Evolutionary conservation across 257 asterid genomes (phyloP), one percentile per base, ranked within the genome.

Genomic region (Salvia splendens): DNA sequence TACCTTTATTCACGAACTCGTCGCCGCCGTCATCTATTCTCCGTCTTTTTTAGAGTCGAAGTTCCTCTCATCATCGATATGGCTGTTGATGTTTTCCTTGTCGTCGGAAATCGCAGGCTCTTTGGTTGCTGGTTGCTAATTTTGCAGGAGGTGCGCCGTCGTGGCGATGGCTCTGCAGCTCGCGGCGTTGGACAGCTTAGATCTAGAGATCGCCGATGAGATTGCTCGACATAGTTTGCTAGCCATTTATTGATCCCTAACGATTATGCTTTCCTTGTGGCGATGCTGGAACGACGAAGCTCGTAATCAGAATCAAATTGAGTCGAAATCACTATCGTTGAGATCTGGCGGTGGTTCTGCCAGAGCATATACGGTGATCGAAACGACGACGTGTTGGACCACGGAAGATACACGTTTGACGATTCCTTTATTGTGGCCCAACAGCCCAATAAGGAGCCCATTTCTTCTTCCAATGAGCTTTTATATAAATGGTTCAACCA

Each of bases 151-250:
- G 77, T 71, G 86, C 65, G 84, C 73, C 73, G 86, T 77, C 49
- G 89, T 66, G 76, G 73, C 73, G 59, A 86, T 73, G 77, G 79
- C 51, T 20, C 95, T 84, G 72, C 72, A 82, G 61, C 53, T 59
- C 35, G 65, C 59, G 20, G 79, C 70, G 77, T 6, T 68, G 58
- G 65, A 35, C 6, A 61, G 58, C 24, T 68, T 75, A 35, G 83
- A 70, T 64, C 67, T 78, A 46, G 72, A 79, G 65, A 80, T 55
- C 57, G 80, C 28, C 5, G 84, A 55, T 32, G 82, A 64, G 57
- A 82, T 51, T 30, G 64, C 17, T 52, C 85, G 90, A 71, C 64
- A 57, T 49, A 86, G 65, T 74, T 81, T 86, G 57, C 69, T 74
- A 51, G 97, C 85, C 95, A 88, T 88, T 33, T 32, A n/a, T 42